Conservation (phyloP, 2,329 filamentous ascomycete genomes). For the Colletotrichum tabaci region DNA sequence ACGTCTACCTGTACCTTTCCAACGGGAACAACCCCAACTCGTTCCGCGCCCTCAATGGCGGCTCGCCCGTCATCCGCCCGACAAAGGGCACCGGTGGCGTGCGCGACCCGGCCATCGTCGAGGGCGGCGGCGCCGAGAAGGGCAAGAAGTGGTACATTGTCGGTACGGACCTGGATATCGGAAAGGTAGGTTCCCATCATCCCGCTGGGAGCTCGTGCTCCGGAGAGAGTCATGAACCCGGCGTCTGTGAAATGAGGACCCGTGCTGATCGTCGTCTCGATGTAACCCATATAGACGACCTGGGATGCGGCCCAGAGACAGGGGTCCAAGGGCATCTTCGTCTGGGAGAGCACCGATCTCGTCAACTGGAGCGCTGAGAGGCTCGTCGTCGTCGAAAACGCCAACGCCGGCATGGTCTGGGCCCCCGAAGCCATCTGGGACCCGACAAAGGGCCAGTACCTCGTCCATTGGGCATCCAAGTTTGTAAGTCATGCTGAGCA, state of each 20-base stretch:
- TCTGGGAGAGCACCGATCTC: conserved; percentile 69
- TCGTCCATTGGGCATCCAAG: conserved; percentile 64
- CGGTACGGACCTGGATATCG: conserved; percentile 68
- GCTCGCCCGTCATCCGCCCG: conserved; percentile 62
- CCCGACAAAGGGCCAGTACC: conserved; percentile 52
- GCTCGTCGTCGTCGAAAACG: conserved; percentile 65
- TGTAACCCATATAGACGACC: conserved; percentile 55
- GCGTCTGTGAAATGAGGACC: not conserved
- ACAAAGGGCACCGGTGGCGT: conserved; percentile 67
- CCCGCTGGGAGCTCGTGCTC: not conserved
- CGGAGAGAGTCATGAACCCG: not conserved
- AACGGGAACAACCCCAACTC: conserved; percentile 66
- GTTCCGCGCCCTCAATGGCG: conserved; percentile 64
- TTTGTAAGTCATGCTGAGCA: conserved; percentile 52
- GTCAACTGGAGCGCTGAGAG: conserved; percentile 64
- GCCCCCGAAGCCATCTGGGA: conserved; percentile 55
- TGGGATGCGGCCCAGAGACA: conserved; percentile 68
- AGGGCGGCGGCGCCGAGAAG: conserved; percentile 61
- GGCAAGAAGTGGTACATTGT: conserved; percentile 70
- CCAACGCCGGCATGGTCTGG: conserved; percentile 72
- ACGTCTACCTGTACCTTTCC: conserved; percentile 68
- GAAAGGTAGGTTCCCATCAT: conserved; percentile 49
- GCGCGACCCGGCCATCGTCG: conserved; percentile 65
- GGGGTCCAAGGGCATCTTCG: conserved; percentile 66
- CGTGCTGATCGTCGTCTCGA: conserved; percentile 18